Evolutionary conservation across 345 rosid species (phyloP), one percentile per base, ranked within the genome.

Genomic region (Orychophragmus violaceus): DNA sequence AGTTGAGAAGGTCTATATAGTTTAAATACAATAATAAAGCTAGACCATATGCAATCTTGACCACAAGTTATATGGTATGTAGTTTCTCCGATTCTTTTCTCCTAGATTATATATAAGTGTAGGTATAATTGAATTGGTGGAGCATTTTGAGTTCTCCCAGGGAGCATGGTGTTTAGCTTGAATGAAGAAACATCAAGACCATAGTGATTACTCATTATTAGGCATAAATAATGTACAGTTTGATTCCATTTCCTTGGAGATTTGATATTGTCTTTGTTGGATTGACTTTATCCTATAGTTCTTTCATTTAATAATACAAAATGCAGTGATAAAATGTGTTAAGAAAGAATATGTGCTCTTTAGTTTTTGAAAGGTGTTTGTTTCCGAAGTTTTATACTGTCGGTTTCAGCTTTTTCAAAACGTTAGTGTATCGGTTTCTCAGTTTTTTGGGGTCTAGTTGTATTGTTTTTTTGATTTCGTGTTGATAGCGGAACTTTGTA

Each of bases 141-240:
- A 45, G 64, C 64, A 63, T 71, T 62, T 71, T 71, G 30, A 41
- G 74, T 49, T 59, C 74, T 70, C 68, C 74, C 42, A 37, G 51
- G 74, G 54, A 51, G 23, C 41, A 61, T 60, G 33, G 6, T 69
- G 23, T 59, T 56, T 68, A 49, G 53, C 68, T 39, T 51, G 25
- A 69, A 28, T n/a, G n/a, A n/a, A n/a, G 45, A 51, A 50, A 27
- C 42, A 37, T 28, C 9, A 35, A 37, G 19, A 58, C 12, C 37
- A 48, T 12, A 68, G 59, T 59, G 10, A 37, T 59, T 6, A 35
- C 9, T 32, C 41, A 41, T 57, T 11, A 12, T 22, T 59, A 61
- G 28, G 6, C 27, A 28, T 61, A 7, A 60, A 59, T 52, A 39
- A 52, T 71, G 75, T 71, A 63, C 75, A 71, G 75, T 54, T 54